These are phyloP conservation scores for Epichloe gansuensis DNA, from an alignment of 2,329 filamentous ascomycete genomes.

Conservation along the genomic window DNA sequence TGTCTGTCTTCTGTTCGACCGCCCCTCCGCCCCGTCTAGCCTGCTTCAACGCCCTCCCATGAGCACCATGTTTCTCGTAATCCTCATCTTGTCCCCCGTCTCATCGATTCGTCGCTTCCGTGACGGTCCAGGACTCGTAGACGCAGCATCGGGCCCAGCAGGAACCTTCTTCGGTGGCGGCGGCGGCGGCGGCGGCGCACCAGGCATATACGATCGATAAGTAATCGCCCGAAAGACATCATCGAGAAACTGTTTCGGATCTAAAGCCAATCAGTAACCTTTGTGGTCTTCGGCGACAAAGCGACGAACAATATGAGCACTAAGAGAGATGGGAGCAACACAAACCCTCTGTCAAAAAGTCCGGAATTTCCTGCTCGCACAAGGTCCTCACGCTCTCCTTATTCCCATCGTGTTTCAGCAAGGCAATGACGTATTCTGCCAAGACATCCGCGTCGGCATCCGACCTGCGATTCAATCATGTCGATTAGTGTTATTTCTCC, in stretches of 20 bases:
- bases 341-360: conserved; percentile 58
- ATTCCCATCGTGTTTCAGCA: conserved; percentile 59
- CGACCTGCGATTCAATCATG: conserved; percentile 35
- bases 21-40: conserved; percentile 36
- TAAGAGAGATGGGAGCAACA: conserved; percentile 13
- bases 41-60: conserved; percentile 42
- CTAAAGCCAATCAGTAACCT: conserved; percentile 9
- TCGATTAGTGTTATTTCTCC: background rate
- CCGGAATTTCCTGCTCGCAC: conserved; percentile 56
- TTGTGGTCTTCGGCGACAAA: background rate
- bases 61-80: background rate
- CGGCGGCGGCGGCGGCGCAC: conserved; percentile 31
- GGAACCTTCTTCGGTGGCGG: conserved; percentile 1
- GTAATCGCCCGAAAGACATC: conserved; percentile 58
- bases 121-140: conserved; percentile 8
- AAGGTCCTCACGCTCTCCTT: conserved; percentile 51
- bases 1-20: conserved; percentile 14
- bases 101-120: conserved; percentile 27
- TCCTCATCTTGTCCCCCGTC: conserved; percentile 7
- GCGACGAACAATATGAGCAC: background rate
- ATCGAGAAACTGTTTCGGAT: conserved; percentile 46
- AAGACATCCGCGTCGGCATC: conserved; percentile 74
- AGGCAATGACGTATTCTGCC: conserved; percentile 72
- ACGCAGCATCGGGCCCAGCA: background rate
- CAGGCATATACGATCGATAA: conserved; percentile 48